Conservation (phyloP, 228 moss, liverwort and hornwort genomes). For the Sphagnum magellanicum region DNA sequence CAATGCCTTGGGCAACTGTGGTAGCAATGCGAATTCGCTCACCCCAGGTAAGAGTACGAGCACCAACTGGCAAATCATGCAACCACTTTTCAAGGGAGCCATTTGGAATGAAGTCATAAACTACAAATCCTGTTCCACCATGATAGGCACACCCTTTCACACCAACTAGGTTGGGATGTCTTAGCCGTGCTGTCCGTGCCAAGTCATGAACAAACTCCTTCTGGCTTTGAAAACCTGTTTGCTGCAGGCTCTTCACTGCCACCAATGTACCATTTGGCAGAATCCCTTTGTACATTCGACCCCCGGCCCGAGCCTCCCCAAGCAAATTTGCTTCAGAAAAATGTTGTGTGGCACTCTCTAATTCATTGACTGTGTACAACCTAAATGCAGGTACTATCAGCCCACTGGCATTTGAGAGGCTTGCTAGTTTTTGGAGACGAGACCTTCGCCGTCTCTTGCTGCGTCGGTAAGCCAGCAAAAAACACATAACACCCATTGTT, state of each 20-base stretch:
- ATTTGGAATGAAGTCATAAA: conserved; percentile 77
- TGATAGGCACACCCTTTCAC: conserved; percentile 80
- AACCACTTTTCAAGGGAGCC: conserved; percentile 79
- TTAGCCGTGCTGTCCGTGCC: conserved; percentile 73
- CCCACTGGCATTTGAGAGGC: conserved; percentile 47
- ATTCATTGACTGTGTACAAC: conserved; percentile 74
- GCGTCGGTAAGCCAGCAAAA: conserved; percentile 82
- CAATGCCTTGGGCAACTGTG: conserved; percentile 71
- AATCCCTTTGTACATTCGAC: conserved; percentile 57
- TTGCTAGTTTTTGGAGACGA: conserved; percentile 60
- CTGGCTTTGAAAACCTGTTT: conserved; percentile 69
- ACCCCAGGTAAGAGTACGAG: conserved; percentile 64
- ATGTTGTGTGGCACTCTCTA: conserved; percentile 70
- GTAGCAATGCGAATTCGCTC: conserved; percentile 81
- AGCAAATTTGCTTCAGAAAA: conserved; percentile 80
- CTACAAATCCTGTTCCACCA: conserved; percentile 60
- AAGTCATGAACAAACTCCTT: conserved; percentile 86
- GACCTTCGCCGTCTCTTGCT: conserved; percentile 82
- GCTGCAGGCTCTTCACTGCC: conserved; percentile 65
- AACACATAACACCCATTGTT: conserved; percentile 75
- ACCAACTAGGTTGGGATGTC: conserved; percentile 72
- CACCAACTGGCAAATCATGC: conserved; percentile 42
- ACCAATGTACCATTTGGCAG: conserved; percentile 58
- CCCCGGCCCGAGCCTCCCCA: conserved; percentile 41
- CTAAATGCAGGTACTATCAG: conserved; percentile 67